Conservation (phyloP, 1,139 yeast genomes). For the Geotrichum histeridarum region DNA sequence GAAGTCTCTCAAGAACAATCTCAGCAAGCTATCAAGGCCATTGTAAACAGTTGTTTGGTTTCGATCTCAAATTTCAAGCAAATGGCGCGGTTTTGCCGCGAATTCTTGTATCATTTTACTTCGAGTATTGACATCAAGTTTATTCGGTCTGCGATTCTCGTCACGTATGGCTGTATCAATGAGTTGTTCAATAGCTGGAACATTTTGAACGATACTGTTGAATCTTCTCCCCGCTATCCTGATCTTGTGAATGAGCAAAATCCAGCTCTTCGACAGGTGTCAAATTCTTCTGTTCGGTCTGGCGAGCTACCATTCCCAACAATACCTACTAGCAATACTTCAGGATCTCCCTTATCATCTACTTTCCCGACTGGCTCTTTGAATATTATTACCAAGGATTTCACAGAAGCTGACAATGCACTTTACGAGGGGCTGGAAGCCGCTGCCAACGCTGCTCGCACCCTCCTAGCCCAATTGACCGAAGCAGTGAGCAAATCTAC, state of each 20-base stretch:
- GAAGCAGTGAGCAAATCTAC: constrained; percentile 73
- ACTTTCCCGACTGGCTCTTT: constrained; percentile 5
- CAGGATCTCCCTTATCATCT: constrained; percentile 4
- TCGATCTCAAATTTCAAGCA: constrained; percentile 19
- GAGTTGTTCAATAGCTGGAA: constrained; percentile 74
- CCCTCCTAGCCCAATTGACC: constrained; percentile 73
- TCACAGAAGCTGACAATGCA: constrained; percentile 63
- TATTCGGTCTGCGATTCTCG: constrained; percentile 65
- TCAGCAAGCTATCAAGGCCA: constrained; percentile 13
- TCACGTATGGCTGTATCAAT: constrained; percentile 65
- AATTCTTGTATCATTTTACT: constrained; percentile 25
- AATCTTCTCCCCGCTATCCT: constrained; percentile 9
- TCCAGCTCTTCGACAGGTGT: not conserved
- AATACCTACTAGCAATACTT: not conserved
- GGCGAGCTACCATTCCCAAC: constrained; percentile 3
- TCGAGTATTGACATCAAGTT: constrained; percentile 58
- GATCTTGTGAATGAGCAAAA: not conserved
- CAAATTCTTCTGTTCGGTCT: constrained; percentile 3
- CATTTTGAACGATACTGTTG: constrained; percentile 22
- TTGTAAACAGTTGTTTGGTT: constrained; percentile 16
- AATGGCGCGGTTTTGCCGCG: constrained; percentile 25
- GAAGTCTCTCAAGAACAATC: constrained; percentile 13
- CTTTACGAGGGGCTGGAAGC: constrained; percentile 66
- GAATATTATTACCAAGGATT: not conserved
- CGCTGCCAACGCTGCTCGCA: constrained; percentile 73